Evolutionary conservation across 257 asterid genomes (phyloP).

Genomic region (Petunia secreta): DNA sequence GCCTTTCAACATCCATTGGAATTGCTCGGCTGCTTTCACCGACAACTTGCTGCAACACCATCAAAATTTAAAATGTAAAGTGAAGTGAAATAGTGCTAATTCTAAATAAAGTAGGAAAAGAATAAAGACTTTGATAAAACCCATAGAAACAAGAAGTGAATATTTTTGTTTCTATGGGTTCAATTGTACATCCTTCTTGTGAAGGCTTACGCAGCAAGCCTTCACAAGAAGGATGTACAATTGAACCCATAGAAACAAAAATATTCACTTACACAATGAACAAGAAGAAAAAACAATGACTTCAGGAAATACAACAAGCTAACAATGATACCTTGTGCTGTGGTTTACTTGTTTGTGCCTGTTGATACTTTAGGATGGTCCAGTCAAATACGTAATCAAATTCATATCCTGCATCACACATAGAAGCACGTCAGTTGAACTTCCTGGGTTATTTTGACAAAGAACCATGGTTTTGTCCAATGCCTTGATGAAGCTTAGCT

Average conservation of each 20-base stretch:
- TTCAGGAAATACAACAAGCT: slow-evolving; percentile 24
- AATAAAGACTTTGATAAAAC: neutral
- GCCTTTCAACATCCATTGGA: slow-evolving; percentile 58
- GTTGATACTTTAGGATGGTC: slow-evolving; percentile 97
- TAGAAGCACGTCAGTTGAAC: slow-evolving; percentile 25
- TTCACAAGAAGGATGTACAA: neutral
- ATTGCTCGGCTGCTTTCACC: slow-evolving; percentile 87
- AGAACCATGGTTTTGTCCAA: neutral
- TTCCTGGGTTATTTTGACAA: neutral
- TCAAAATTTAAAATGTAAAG: neutral
- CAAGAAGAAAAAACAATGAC: slow-evolving; percentile 17
- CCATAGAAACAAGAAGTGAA: too few relatives aligned
- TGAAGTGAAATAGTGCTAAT: neutral
- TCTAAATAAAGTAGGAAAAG: neutral
- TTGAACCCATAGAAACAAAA: neutral
- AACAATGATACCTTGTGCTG: slow-evolving; percentile 70
- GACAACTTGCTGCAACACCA: slow-evolving; percentile 52
- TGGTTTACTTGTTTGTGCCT: slow-evolving; percentile 76
- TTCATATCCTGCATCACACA: slow-evolving; percentile 71
- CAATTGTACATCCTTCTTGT: too few relatives aligned
- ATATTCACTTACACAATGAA: neutral
- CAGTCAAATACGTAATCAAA: slow-evolving; percentile 93
- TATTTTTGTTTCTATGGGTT: too few relatives aligned
- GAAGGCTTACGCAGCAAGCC: neutral
- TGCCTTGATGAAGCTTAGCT: slow-evolving; percentile 25